A percentile compares a stretch with the other conserved stretches of the same genome.
These are phyloP conservation scores for Trametes hirsuta DNA, from an alignment of 1,284 basidiomycete species.

Conservation along the genomic window DNA sequence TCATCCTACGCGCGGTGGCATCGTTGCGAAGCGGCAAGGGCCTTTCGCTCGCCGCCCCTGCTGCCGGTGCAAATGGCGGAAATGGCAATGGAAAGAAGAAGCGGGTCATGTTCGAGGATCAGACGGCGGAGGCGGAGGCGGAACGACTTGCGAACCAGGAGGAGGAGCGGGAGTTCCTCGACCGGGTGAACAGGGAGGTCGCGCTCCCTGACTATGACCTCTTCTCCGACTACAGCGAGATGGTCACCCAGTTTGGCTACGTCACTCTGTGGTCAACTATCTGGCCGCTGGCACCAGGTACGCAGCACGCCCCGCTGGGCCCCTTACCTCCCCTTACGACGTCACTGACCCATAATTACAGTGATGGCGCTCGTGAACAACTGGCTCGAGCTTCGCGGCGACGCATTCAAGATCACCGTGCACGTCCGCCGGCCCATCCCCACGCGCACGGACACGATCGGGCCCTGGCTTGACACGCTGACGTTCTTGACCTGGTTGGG, in stretches of 20 bases:
- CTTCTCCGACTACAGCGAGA: constrained; percentile 91
- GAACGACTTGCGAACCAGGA: constrained; percentile 48
- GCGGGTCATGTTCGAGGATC: constrained; percentile 74
- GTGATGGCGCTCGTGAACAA: constrained; percentile 85
- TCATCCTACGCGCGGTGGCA: constrained; percentile 65
- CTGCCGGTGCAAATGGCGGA: constrained; percentile 24
- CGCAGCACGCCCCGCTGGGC: neutral
- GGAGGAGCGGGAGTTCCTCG: constrained; percentile 75
- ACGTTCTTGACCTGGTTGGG: constrained; percentile 89
- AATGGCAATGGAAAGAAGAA: constrained; percentile 52
- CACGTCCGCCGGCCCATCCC: constrained; percentile 89
- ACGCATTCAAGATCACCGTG: constrained; percentile 93
- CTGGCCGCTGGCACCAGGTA: constrained; percentile 91
- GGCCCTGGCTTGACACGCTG: constrained; percentile 91
- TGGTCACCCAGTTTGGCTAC: constrained; percentile 96
- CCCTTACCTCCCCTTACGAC: neutral
- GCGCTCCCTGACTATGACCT: constrained; percentile 81
- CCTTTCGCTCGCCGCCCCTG: constrained; percentile 27
- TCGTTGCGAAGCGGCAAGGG: constrained; percentile 51
- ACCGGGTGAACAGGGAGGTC: constrained; percentile 78
- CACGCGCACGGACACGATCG: constrained; percentile 86
- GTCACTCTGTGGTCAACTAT: constrained; percentile 91
- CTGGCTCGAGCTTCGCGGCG: constrained; percentile 89
- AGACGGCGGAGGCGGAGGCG: constrained; percentile 38
- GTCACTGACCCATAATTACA: constrained; percentile 27